Base-by-base conservation (phyloP, 2,329 filamentous ascomycete genomes). In the Pseudogymnoascus sp. region DNA sequence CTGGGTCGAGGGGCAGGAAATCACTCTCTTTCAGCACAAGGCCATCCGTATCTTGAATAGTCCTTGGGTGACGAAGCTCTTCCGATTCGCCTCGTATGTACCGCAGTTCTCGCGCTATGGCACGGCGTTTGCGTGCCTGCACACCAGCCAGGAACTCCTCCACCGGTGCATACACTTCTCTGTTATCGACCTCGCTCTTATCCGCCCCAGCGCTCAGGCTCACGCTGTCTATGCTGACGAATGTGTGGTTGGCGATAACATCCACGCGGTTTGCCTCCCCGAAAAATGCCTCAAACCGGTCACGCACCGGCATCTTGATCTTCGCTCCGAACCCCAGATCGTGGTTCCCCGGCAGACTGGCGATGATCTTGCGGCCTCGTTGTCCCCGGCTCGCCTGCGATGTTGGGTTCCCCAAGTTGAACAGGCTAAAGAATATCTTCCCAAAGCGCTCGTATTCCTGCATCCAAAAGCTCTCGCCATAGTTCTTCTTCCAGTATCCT, bases 181-280 rank as follows among this genome's bases (percentile, higher is more conserved):
- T 74, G 4, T 74, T 73, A 59, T 79, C 75, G 37, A 79, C 79
- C 2, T 33, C n/a, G 68, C 69, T 29, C 71, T 81, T 77, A 57
- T 77, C 72, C 1, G 78, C 78, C 47, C 73, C 81, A 2, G 94
- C 93, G 70, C 91, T 96, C 68, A 97, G 75, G 0, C 92, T 97
- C 4, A 96, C 87, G 0, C 88, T 84, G 71, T 99, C 94, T 6
- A 99, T 82, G 0, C 91, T 95, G 17, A 99, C 90, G 71, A 99
- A 92, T 0, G 91, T 95, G 72, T 99, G 94, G 71, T 99, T 99
- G 10, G 90, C 94, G 60, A 97, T 81, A 4, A 97, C 82, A 72
- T 97, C 92, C 17, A 99, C 86, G 7, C 90, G 82, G 73, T 97
- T 97, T n/a, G 87, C 84, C 61, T 94, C 87, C 4, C 94, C 94